Evolutionary conservation across 2,329 filamentous ascomycete species (phyloP).

Genomic region (Bipolaris gigantea): DNA sequence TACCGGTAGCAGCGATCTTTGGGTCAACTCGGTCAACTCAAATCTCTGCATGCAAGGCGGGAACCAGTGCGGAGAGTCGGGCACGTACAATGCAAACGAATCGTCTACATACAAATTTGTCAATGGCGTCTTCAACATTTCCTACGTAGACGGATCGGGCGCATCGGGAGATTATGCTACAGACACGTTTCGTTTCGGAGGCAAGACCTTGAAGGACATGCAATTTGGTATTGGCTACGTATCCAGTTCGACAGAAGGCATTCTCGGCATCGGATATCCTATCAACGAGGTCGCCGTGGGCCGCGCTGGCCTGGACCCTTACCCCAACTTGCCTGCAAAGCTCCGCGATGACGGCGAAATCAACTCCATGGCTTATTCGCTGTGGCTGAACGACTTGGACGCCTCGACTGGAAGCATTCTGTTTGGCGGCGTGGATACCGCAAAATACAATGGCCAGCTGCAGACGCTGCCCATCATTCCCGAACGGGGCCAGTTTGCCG

Average conservation of each 20-base stretch:
- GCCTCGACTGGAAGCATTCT: constrained; percentile 70
- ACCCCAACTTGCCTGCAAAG: constrained; percentile 65
- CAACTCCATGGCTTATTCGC: constrained; percentile 65
- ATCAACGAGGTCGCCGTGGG: constrained; percentile 75
- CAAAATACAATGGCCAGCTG: constrained; percentile 69
- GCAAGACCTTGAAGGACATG: constrained; percentile 56
- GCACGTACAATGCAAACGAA: constrained; percentile 68
- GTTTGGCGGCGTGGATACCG: constrained; percentile 79
- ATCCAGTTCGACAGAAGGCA: constrained; percentile 64
- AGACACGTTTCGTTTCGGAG: constrained; percentile 68
- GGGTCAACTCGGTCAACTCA: constrained; percentile 67
- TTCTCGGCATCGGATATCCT: constrained; percentile 82
- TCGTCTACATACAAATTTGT: constrained; percentile 78
- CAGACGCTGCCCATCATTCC: constrained; percentile 62
- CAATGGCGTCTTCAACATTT: constrained; percentile 79
- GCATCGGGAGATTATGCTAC: constrained; percentile 78
- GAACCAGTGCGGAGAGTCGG: constrained; percentile 61
- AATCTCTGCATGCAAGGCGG: constrained; percentile 56
- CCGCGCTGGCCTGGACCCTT: constrained; percentile 54
- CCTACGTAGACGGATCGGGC: constrained; percentile 79
- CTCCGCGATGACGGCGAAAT: constrained; percentile 66
- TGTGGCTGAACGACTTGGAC: constrained; percentile 64
- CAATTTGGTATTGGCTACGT: constrained; percentile 75
- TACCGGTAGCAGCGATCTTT: constrained; percentile 65
- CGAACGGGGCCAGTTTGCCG: constrained; percentile 53